A percentile compares a stretch with the other conserved stretches of the same genome.
Conservation (phyloP, 106 monocot genomes). For the Acanthochlamys bracteata region DNA sequence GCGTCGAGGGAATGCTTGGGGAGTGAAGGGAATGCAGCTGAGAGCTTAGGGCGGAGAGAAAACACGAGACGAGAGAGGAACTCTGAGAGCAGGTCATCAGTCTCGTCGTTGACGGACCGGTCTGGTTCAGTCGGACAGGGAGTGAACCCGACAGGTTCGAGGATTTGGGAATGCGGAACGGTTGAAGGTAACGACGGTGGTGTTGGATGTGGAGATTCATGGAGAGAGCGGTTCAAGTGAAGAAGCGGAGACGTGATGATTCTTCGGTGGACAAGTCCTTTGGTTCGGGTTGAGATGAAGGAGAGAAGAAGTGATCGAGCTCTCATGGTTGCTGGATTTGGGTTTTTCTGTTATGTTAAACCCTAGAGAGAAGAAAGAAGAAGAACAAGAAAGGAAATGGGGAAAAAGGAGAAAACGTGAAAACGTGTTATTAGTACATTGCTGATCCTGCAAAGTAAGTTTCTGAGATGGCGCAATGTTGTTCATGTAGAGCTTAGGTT, state of each 20-base stretch:
- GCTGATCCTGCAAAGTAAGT: no score
- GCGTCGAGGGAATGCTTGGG: conserved; percentile 34
- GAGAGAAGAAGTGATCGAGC: conserved; percentile 19
- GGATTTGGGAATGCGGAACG: conserved; percentile 10
- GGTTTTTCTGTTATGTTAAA: no score
- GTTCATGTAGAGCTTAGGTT: no score
- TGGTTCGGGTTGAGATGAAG: conserved; percentile 5
- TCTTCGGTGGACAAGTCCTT: neutral
- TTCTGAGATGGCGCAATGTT: no score
- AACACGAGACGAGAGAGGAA: conserved; percentile 85
- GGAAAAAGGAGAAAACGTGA: no score
- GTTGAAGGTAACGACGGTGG: neutral
- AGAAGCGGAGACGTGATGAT: neutral
- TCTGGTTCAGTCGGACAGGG: neutral
- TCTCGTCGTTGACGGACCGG: conserved; percentile 5
- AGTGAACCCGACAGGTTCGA: neutral
- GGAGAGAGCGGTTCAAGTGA: conserved; percentile 14
- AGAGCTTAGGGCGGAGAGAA: conserved; percentile 47
- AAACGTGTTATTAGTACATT: no score
- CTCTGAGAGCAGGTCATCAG: conserved; percentile 51
- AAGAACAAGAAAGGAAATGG: no score
- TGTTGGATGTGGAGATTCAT: conserved; percentile 4
- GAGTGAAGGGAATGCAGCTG: conserved; percentile 41
- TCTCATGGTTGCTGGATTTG: conserved; percentile 47
- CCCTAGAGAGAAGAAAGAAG: no score